These are phyloP conservation scores for Candida morakotiae DNA, from an alignment of 805 yeast species.

Conservation along the genomic window DNA sequence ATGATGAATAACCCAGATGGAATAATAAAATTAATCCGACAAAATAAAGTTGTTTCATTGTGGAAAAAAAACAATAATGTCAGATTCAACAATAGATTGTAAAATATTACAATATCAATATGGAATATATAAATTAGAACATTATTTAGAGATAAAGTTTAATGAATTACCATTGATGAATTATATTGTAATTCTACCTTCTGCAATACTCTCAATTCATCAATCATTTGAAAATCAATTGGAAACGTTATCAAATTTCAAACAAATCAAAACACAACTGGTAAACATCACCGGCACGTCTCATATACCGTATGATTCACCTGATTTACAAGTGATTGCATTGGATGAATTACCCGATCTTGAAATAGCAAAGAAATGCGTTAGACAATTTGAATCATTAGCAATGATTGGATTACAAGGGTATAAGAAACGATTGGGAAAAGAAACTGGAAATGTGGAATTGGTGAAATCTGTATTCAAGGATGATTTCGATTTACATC, in stretches of 20 bases:
- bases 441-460: slow-evolving; percentile 15
- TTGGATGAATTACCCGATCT: slow-evolving; percentile 26
- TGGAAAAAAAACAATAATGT: neutral
- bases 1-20: slow-evolving; percentile 54
- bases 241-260: slow-evolving; percentile 25
- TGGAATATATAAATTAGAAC: slow-evolving; percentile 43
- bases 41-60: slow-evolving; percentile 9
- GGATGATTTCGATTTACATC: slow-evolving; percentile 23
- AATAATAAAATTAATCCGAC: slow-evolving; percentile 22
- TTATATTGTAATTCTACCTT: slow-evolving; percentile 27
- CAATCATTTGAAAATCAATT: slow-evolving; percentile 24
- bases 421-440: slow-evolving; percentile 29
- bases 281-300: slow-evolving; percentile 23
- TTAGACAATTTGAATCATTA: slow-evolving; percentile 24
- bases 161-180: slow-evolving; percentile 30
- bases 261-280: slow-evolving; percentile 19
- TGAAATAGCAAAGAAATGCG: slow-evolving; percentile 20
- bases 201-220: slow-evolving; percentile 33
- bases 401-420: slow-evolving; percentile 30
- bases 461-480: slow-evolving; percentile 19
- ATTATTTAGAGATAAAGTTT: slow-evolving; percentile 9
- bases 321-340: slow-evolving; percentile 29
- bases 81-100: slow-evolving; percentile 8
- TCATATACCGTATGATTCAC: slow-evolving; percentile 41
- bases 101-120: slow-evolving; percentile 57